These are phyloP conservation scores for Fraxinus paxiana DNA, from an alignment of 305 asterid species.

Conservation along the genomic window DNA sequence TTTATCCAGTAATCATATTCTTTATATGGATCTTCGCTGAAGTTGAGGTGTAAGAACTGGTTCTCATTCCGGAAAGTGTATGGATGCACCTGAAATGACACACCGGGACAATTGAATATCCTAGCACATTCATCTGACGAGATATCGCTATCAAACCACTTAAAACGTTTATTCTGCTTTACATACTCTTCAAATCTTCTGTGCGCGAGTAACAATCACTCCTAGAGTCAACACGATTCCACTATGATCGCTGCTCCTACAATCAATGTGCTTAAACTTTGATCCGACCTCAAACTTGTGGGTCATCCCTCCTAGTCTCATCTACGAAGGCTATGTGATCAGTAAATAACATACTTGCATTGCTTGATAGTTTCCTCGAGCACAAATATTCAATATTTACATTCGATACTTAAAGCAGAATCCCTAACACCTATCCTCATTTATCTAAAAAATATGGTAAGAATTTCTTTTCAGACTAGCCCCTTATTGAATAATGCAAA, in stretches of 20 bases:
- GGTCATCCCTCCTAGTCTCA: not conserved
- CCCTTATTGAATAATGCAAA: not conserved
- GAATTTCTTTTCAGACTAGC: not conserved
- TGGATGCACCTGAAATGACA: conserved; percentile 71
- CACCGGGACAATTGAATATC: not conserved
- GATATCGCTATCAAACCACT: not conserved
- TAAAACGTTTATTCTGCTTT: not conserved
- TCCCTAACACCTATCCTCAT: not conserved
- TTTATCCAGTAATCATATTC: conserved; percentile 78
- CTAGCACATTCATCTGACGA: not conserved
- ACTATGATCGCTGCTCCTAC: not conserved
- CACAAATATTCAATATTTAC: not conserved
- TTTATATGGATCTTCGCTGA: conserved; percentile 73
- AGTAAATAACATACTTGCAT: not conserved
- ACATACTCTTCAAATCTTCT: not conserved
- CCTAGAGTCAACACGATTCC: not conserved
- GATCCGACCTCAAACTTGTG: not conserved
- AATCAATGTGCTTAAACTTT: not conserved
- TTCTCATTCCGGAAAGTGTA: conserved; percentile 80
- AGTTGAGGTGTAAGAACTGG: conserved; percentile 68
- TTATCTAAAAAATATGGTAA: not conserved
- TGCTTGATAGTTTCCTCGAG: not conserved
- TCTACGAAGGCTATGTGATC: not conserved
- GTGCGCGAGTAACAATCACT: not conserved
- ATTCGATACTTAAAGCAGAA: not conserved